Percentiles rank a stretch among this genome's conserved stretches.
These are phyloP conservation scores for Zelonia costaricensis DNA, from an alignment of 208 protist species.

Conservation along the genomic window DNA sequence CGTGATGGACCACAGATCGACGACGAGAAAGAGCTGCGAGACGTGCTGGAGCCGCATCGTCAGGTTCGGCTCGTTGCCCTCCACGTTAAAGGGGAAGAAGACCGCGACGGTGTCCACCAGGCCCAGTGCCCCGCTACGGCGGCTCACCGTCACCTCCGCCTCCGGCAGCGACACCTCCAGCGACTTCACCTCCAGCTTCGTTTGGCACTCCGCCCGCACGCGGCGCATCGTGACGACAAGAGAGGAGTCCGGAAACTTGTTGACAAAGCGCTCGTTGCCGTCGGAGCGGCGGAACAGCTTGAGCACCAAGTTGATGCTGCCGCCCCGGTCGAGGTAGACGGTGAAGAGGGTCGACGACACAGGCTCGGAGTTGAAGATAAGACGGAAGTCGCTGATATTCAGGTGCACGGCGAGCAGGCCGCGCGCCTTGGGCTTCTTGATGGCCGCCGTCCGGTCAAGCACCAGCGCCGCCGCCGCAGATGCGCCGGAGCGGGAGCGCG, in stretches of 20 bases:
- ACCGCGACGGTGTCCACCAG: slow-evolving; percentile 34
- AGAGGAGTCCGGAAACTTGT: slow-evolving; percentile 31
- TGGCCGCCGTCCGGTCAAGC: background rate
- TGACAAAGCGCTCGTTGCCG: slow-evolving; percentile 17
- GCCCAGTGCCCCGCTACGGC: slow-evolving; percentile 22
- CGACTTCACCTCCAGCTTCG: slow-evolving; percentile 87
- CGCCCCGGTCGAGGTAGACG: slow-evolving; percentile 62
- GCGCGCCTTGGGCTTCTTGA: slow-evolving; percentile 5
- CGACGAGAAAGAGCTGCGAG: slow-evolving; percentile 68
- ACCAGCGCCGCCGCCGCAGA: background rate
- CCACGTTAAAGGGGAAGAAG: slow-evolving; percentile 54
- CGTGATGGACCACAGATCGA: slow-evolving; percentile 60
- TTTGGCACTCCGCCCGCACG: slow-evolving; percentile 79
- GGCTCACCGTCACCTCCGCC: slow-evolving; percentile 48
- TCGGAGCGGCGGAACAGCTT: slow-evolving; percentile 25
- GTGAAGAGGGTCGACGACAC: slow-evolving; percentile 63
- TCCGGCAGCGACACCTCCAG: slow-evolving; percentile 75
- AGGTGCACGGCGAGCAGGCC: slow-evolving; percentile 56
- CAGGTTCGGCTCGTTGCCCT: slow-evolving; percentile 61
- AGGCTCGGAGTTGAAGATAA: slow-evolving; percentile 75
- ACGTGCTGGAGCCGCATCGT: slow-evolving; percentile 69
- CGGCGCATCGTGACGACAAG: slow-evolving; percentile 49
- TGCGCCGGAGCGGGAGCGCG: background rate
- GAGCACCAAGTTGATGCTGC: slow-evolving; percentile 57
- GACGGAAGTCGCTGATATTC: slow-evolving; percentile 53